Evolutionary conservation across 179 eudicot species (phyloP), one percentile per base, ranked within the genome.

Genomic region (Patellifolia procumbens): DNA sequence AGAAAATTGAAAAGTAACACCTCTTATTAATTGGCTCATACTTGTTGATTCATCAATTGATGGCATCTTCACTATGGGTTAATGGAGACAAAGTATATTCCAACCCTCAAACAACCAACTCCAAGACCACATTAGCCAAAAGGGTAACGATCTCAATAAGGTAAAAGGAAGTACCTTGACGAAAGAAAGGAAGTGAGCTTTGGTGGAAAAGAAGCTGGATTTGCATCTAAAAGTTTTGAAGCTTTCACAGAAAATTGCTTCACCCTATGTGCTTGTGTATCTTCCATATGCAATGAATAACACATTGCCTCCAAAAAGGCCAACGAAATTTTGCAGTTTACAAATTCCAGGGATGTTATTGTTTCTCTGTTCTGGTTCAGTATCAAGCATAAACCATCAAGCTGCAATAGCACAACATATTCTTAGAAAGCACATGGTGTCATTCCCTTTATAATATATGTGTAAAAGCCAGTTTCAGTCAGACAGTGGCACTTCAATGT

Each of bases 321-420:
- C 46, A 89, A 73, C 60, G 93, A 83, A 77, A 95, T 80, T 84
- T 87, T 95, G 90, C 98, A 93, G 75, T 90, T 87, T 46, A 85
- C 77, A 73, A 95, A 81, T 68, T 87, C 87, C 58, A 95, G 73
- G 24, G 95, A 89, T 74, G 72, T 74, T 70, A 95, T 60, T 71
- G 97, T 86, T 84, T 81, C 83, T 72, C 67, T 82, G 76, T 88
- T 89, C 84, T 95, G 93, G 48, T 74, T 80, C 75, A 95, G 82
- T 84, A 93, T 87, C 86, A 79, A 84, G 86, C 98, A 90, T 61
- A 89, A 73, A 61, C 91, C 93, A 70, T 87, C 89, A 77, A 88
- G 91, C 99, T 95, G 88, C 70, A 68, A 79, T 26, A 65, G 55
- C 61, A 77, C 8, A 63, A 64, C 67, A 34, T 28, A 63, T 2